These are phyloP conservation scores for Thermochaetoides thermophila DNA, from an alignment of 495 filamentous ascomycete species.

Conservation along the genomic window DNA sequence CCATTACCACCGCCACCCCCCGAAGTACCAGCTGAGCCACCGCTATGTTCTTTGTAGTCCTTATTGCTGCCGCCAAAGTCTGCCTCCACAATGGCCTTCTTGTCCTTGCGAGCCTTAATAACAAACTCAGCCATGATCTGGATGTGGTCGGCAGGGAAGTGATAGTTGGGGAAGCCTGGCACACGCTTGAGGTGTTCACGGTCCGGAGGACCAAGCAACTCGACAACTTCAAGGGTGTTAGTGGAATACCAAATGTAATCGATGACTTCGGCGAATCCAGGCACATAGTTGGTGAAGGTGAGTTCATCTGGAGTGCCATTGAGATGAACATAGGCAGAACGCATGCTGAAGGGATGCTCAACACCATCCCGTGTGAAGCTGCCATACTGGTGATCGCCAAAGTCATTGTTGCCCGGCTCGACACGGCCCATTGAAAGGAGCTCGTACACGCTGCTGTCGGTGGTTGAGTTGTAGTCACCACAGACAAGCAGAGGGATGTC, in stretches of 20 bases:
- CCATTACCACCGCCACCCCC: neutral
- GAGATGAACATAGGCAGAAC: conserved; percentile 66
- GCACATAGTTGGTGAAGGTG: conserved; percentile 91
- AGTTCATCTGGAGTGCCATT: conserved; percentile 56
- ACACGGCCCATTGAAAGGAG: conserved; percentile 65
- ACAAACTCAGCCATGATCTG: conserved; percentile 83
- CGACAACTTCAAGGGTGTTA: conserved; percentile 75
- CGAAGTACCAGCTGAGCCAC: neutral
- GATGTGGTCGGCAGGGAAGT: conserved; percentile 95
- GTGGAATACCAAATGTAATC: conserved; percentile 97
- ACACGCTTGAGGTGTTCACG: conserved; percentile 76
- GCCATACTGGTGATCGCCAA: conserved; percentile 60
- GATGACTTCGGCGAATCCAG: conserved; percentile 74
- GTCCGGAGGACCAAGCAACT: conserved; percentile 81
- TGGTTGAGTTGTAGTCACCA: conserved; percentile 87
- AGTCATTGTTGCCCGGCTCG: conserved; percentile 56
- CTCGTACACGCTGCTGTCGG: conserved; percentile 76
- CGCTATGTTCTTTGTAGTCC: conserved; percentile 5
- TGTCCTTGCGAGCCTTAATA: conserved; percentile 76
- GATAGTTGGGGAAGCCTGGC: conserved; percentile 91
- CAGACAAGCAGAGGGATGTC: conserved; percentile 87
- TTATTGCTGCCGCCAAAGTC: conserved; percentile 20
- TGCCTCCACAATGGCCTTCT: conserved; percentile 37
- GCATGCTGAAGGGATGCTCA: conserved; percentile 82
- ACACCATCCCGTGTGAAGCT: conserved; percentile 86